phyloP scores from a whole-genome alignment of 2,329 filamentous ascomycete genomes.

The Eutypa lata region DNA sequence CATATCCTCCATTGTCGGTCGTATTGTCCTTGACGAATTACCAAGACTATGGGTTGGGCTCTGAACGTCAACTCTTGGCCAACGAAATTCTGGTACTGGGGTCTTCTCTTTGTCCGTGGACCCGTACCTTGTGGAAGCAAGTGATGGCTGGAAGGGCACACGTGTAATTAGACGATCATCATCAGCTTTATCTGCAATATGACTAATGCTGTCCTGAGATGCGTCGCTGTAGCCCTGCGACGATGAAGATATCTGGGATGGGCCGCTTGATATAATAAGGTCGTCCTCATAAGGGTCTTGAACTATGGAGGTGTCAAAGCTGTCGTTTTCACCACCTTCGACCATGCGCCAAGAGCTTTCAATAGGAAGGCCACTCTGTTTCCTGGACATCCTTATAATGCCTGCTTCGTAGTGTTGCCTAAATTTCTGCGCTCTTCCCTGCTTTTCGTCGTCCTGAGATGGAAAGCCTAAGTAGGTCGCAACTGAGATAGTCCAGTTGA shows the following conservation, averaged over 20 bases:
- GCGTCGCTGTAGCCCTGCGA: constrained; percentile 38
- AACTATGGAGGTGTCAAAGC: constrained; percentile 55
- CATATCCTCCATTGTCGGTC: constrained; percentile 25
- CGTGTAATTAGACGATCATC: constrained; percentile 54
- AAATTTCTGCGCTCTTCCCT: no score
- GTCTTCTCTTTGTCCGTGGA: constrained; percentile 33
- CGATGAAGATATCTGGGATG: constrained; percentile 46
- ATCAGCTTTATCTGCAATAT: constrained; percentile 50
- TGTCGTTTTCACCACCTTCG: constrained; percentile 57
- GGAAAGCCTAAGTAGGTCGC: no score
- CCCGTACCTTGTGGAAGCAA: constrained; percentile 29
- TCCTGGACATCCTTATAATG: constrained; percentile 13
- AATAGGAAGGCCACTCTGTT: constrained; percentile 33
- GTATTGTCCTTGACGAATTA: constrained; percentile 32
- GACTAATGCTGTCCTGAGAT: constrained; percentile 57
- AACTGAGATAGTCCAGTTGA: no score
- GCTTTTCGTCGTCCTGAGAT: no score
- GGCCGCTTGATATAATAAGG: constrained; percentile 39
- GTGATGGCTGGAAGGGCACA: constrained; percentile 53
- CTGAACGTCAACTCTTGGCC: constrained; percentile 46
- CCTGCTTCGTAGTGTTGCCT: background rate
- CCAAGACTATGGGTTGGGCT: constrained; percentile 34
- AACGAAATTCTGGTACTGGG: constrained; percentile 50
- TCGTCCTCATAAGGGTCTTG: constrained; percentile 42
- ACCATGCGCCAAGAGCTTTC: constrained; percentile 61